A percentile compares a stretch with the other conserved stretches of the same genome.
Conservation (phyloP, 2,329 filamentous ascomycete genomes). For the Pseudogymnoascus verrucosus region DNA sequence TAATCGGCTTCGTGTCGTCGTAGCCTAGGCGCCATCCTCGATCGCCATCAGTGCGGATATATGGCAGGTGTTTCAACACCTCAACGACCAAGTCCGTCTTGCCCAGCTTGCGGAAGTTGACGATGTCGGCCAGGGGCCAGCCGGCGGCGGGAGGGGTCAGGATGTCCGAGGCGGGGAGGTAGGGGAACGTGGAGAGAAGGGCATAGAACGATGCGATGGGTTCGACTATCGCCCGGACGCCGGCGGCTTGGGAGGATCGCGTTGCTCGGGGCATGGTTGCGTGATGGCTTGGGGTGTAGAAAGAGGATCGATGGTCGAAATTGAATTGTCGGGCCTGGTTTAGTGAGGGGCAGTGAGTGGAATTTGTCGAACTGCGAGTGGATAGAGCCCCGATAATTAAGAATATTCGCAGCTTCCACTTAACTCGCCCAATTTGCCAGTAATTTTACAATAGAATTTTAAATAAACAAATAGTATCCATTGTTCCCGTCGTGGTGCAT, state of each 20-base stretch:
- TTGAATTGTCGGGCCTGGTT: neutral
- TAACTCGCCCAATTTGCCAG: too few relatives aligned
- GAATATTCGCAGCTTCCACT: neutral
- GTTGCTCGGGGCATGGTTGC: neutral
- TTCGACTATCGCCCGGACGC: neutral
- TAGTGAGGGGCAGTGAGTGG: neutral
- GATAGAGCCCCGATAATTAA: neutral
- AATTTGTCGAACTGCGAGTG: neutral
- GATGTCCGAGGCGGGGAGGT: slow-evolving; percentile 7
- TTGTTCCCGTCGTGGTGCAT: too few relatives aligned
- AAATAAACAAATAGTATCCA: too few relatives aligned
- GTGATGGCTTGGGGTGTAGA: neutral
- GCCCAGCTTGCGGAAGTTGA: slow-evolving; percentile 12
- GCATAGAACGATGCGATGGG: slow-evolving; percentile 7
- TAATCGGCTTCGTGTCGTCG: slow-evolving; percentile 13
- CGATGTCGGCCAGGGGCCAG: slow-evolving; percentile 10
- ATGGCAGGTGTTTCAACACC: slow-evolving; percentile 12
- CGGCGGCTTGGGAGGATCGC: neutral
- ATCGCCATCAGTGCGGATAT: slow-evolving; percentile 11
- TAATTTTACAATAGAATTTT: too few relatives aligned
- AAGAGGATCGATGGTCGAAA: neutral
- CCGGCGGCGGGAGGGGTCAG: slow-evolving; percentile 12
- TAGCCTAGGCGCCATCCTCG: slow-evolving; percentile 10
- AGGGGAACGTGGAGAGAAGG: slow-evolving; percentile 2
- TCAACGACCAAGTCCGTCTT: slow-evolving; percentile 13